Base-by-base conservation (phyloP, 306 rosid genomes). In the Vicia villosa region DNA sequence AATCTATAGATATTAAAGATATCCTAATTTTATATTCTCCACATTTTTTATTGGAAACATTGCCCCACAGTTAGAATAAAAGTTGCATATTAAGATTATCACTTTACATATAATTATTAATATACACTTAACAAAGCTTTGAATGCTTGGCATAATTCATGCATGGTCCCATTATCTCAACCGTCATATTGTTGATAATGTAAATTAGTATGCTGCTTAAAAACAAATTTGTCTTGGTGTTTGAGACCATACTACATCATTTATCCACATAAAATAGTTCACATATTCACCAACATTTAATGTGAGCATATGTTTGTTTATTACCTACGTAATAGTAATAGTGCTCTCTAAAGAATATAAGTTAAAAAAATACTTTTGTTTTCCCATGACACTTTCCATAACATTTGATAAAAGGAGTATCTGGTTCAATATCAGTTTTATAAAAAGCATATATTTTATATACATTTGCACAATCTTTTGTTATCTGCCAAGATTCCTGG, bases 401-500 rank as follows among this genome's bases (percentile, higher is more conserved):
- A 62, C 57, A 62, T 69, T 66, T 45, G 70, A 73, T 70, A 59
- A 70, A 70, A 83, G 36, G 67, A 85, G 82, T 66, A 86, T 84
- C 84, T 55, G 84, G 90, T 75, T 75, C 79, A 75, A 66, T 57
- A 32, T 36, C 21, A 56, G 2, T 46, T 56, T 57, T 45, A 10
- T 5, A 11, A 13, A 42, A 36, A 68, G 63, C 32, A 69, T 59
- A 82, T 32, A 74, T 74, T 72, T 75, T 24, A 56, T 66, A 72
- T 75, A 64, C 56, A 74, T 78, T 58, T 62, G 74, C 86, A 56
- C 57, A 66, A 85, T 68, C 77, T 89, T 73, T 84, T 69, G 74
- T 78, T 87, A 76, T 89, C 86, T 76, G 61, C 16, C 76, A 77
- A 79, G 90, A 83, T 89, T 89, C 96, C 83, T 73, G 66, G 79